phyloP scores from a whole-genome alignment of 768 basidiomycete species.

The Russula sp. region DNA sequence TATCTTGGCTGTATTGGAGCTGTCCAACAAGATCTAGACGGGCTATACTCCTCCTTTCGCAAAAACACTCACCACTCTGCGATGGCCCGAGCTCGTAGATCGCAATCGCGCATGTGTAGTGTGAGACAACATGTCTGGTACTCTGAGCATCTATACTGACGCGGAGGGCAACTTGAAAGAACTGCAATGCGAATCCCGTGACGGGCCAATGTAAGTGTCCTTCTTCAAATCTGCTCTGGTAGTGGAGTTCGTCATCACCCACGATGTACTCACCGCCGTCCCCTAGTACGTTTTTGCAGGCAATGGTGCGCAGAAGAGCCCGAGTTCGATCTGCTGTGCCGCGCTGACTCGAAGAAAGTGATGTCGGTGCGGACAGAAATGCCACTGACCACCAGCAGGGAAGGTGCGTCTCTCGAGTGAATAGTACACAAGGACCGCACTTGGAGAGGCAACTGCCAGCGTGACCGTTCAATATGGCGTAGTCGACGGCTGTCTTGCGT shows the following conservation, averaged over 20 bases:
- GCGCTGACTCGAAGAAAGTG: neutral
- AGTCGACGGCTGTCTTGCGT: conserved; percentile 17
- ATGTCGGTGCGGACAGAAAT: conserved; percentile 8
- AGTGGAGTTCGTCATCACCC: too few relatives aligned
- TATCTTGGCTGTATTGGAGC: too few relatives aligned
- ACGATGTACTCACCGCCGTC: too few relatives aligned
- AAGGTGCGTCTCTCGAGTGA: conserved; percentile 3
- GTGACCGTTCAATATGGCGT: conserved; percentile 5
- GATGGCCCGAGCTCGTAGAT: conserved; percentile 2
- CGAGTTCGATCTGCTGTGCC: neutral
- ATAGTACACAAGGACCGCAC: neutral
- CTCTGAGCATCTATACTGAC: neutral
- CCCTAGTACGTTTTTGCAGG: conserved; percentile 21
- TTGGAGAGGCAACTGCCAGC: conserved; percentile 6
- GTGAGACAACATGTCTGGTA: neutral
- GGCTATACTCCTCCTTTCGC: conserved; percentile 18
- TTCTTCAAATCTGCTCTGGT: neutral
- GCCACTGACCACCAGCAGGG: conserved; percentile 11
- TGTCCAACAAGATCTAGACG: too few relatives aligned
- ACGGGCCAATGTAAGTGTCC: conserved; percentile 16
- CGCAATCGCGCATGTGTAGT: conserved; percentile 14
- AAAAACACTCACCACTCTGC: conserved; percentile 17
- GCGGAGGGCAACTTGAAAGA: neutral
- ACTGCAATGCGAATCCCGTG: conserved; percentile 15
- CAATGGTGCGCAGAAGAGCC: conserved; percentile 14